phyloP scores from a whole-genome alignment of 2,329 filamentous ascomycete species.

The Gyromitra esculenta region DNA sequence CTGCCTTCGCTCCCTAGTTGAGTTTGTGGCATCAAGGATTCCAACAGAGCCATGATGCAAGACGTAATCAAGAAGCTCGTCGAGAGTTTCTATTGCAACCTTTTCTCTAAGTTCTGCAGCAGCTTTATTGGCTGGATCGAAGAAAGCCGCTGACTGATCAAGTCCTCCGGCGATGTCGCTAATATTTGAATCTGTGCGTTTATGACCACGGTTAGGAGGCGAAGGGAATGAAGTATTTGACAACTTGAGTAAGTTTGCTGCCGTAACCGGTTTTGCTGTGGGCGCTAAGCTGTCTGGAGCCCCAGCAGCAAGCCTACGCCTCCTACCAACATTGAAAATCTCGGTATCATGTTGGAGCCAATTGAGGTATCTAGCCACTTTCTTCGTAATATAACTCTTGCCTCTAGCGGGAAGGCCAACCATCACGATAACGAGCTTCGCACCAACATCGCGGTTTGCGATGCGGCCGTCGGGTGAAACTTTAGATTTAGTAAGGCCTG shows the following conservation, averaged over 20 bases:
- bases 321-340: conserved; percentile 97
- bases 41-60: conserved; percentile 85
- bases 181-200: conserved; percentile 52
- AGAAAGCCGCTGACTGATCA: conserved; percentile 92
- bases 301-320: conserved; percentile 81
- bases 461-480: conserved; percentile 96
- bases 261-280: conserved; percentile 32
- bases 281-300: conserved; percentile 59
- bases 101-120: conserved; percentile 88
- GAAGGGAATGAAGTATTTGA: conserved; percentile 43
- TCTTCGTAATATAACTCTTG: conserved; percentile 99
- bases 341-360: conserved; percentile 94
- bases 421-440: conserved; percentile 98
- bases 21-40: conserved; percentile 97
- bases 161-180: conserved; percentile 62
- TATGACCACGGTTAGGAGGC: conserved; percentile 20
- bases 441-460: conserved; percentile 89
- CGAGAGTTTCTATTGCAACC: conserved; percentile 88
- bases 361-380: conserved; percentile 91
- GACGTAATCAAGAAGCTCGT: conserved; percentile 91
- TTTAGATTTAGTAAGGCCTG: conserved; percentile 92
- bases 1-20: conserved; percentile 85
- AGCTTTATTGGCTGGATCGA: conserved; percentile 85
- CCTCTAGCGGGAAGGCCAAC: conserved; percentile 93
- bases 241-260: conserved; percentile 33